These are phyloP conservation scores for Cyclanthera cordifolia DNA, from an alignment of 306 rosid genomes.

Conservation along the genomic window DNA sequence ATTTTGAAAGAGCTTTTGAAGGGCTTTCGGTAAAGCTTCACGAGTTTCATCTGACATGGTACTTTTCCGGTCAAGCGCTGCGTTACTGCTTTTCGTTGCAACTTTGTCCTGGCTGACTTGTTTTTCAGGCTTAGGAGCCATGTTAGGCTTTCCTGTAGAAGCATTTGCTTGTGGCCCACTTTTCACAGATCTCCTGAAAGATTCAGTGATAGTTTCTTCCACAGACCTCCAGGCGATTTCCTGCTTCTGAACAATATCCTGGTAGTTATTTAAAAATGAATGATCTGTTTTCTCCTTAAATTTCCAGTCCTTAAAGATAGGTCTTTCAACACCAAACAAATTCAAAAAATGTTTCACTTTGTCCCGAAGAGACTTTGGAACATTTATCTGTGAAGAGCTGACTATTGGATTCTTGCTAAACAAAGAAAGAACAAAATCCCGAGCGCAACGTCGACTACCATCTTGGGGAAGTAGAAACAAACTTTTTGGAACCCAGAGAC, in stretches of 20 bases:
- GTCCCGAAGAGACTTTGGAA: constrained; percentile 20
- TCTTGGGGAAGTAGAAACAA: constrained; percentile 25
- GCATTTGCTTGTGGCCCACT: constrained; percentile 24
- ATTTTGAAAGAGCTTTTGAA: constrained; percentile 45
- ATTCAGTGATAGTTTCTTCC: constrained; percentile 16
- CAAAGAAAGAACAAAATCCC: constrained; percentile 38
- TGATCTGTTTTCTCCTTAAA: constrained; percentile 31
- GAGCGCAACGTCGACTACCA: constrained; percentile 25
- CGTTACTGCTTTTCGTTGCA: constrained; percentile 24
- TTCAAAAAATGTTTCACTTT: constrained; percentile 28
- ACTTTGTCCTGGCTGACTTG: constrained; percentile 29
- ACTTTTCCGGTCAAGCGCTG: constrained; percentile 27
- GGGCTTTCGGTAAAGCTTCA: constrained; percentile 59
- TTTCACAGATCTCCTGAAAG: constrained; percentile 21
- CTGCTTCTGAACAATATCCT: constrained; percentile 42
- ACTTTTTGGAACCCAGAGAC: constrained; percentile 73
- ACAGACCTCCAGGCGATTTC: constrained; percentile 25
- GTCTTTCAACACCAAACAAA: constrained; percentile 40
- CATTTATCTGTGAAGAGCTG: constrained; percentile 28
- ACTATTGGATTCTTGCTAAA: constrained; percentile 43
- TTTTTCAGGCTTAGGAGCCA: constrained; percentile 21
- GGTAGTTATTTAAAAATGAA: constrained; percentile 46
- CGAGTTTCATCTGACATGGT: constrained; percentile 71
- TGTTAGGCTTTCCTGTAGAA: constrained; percentile 24
- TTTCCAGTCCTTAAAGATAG: constrained; percentile 31